These are phyloP conservation scores for Silene vulgaris DNA, from an alignment of 179 eudicot genomes.

Conservation along the genomic window DNA sequence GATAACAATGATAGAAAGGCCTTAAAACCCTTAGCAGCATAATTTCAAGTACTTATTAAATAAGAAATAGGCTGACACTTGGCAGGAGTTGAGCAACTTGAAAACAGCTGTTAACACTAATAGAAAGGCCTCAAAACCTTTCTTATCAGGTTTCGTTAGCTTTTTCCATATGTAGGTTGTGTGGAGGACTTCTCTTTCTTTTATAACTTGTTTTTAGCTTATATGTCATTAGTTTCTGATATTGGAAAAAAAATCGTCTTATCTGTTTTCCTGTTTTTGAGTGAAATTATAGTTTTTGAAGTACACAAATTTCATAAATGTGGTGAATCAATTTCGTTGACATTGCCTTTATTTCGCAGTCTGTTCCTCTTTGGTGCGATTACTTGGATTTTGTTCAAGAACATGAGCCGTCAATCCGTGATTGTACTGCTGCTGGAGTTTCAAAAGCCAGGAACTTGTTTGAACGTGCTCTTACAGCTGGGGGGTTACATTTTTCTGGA, in stretches of 20 bases:
- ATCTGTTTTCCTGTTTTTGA: not conserved
- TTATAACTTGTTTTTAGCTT: not conserved
- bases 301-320: slow-evolving; percentile 5
- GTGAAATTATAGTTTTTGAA: not conserved
- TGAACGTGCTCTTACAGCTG: slow-evolving; percentile 90
- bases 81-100: not conserved
- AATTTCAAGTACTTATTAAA: not conserved
- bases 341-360: slow-evolving; percentile 47
- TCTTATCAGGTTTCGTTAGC: not conserved
- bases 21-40: not conserved
- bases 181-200: not conserved
- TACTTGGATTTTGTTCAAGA: slow-evolving; percentile 72
- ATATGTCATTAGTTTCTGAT: not conserved
- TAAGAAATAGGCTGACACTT: not conserved
- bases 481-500: slow-evolving; percentile 79
- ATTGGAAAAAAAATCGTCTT: not conserved
- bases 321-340: slow-evolving; percentile 12
- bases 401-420: slow-evolving; percentile 56
- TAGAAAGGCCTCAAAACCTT: slow-evolving; percentile 7
- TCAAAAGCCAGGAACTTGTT: slow-evolving; percentile 71
- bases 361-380: slow-evolving; percentile 84
- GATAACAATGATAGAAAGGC: not conserved
- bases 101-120: not conserved
- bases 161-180: not conserved
- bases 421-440: slow-evolving; percentile 57